phyloP scores from a whole-genome alignment of 2,329 filamentous ascomycete genomes.

The Clonostachys byssicola region DNA sequence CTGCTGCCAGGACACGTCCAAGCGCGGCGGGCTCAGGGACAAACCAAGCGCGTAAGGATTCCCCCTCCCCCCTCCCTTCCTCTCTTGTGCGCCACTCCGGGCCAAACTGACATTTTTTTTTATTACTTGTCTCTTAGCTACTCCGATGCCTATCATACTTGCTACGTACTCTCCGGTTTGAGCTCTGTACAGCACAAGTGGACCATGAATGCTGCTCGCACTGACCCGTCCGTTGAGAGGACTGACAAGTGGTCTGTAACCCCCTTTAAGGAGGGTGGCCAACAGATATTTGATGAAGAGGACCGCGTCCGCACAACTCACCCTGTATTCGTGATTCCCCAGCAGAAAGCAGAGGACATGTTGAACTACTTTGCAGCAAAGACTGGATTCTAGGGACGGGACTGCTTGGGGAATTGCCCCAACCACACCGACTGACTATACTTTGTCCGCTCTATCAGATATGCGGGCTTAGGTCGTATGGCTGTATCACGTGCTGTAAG shows the following conservation, averaged over 20 bases:
- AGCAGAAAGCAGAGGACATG: constrained; percentile 60
- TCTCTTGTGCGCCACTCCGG: not conserved
- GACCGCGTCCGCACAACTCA: constrained; percentile 71
- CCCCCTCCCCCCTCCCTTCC: too few species aligned
- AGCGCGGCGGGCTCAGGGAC: constrained; percentile 79
- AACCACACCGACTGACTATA: too few species aligned
- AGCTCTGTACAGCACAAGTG: constrained; percentile 75
- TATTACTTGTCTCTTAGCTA: constrained; percentile 37
- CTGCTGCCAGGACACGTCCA: constrained; percentile 74
- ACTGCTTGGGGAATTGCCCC: not conserved
- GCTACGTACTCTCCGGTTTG: constrained; percentile 84
- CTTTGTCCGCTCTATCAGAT: too few species aligned
- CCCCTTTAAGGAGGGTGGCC: constrained; percentile 47
- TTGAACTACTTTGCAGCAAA: constrained; percentile 61
- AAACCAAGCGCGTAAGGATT: constrained; percentile 80
- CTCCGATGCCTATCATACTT: constrained; percentile 88
- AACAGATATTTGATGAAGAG: constrained; percentile 63
- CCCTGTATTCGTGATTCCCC: constrained; percentile 82
- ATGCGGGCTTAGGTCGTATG: too few species aligned
- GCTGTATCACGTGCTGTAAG: too few species aligned
- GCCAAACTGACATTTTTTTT: not conserved
- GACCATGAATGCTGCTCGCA: constrained; percentile 32
- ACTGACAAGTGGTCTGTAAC: constrained; percentile 40
- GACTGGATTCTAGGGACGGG: constrained; percentile 42
- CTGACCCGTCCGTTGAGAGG: constrained; percentile 23